Base-by-base conservation (phyloP, 2,329 filamentous ascomycete species). In the Endothia cerciana region DNA sequence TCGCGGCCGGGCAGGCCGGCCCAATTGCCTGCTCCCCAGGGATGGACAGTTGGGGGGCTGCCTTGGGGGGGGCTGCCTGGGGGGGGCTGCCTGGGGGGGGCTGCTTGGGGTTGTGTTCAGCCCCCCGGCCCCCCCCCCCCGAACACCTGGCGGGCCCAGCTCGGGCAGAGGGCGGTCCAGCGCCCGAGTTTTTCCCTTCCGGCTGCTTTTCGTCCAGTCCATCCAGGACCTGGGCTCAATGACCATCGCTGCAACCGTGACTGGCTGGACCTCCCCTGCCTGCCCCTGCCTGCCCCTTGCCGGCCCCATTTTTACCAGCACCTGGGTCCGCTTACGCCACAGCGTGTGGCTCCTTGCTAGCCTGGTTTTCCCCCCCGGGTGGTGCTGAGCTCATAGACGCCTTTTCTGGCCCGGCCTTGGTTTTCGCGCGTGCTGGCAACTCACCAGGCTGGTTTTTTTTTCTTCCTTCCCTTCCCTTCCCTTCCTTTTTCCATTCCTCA, bases 191-290 rank as follows among this genome's bases (percentile, higher is more conserved):
- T 43, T 59, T 59, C 38, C 57, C 55, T 65, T 68, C 66, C 66
- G 63, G 59, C 63, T 51, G 62, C 65, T 68, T 65, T 60, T 68
- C 66, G 66, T 65, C 41, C 40, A 33, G 7, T 64, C 40, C 40
- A 62, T n/a, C n/a, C n/a, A n/a, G n/a, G 63, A 55, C 49, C 28
- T 66, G 40, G 55, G 28, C 22, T 63, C 41, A 58, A 40, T 69
- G 60, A 69, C 65, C 59, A 68, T 47, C 41, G 40, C 61, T 65
- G 49, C 36, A 57, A 58, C 60, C 66, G 64, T 66, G 64, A 69
- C 64, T 73, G 62, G 67, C 40, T 51, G 59, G 40, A 41, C 17
- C 3, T n/a, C 8, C 25, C 25, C n/a, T 25, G 19, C 19, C n/a
- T 7, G 33, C 41, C 41, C 55, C 43, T 59, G 36, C n/a, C n/a